Evolutionary conservation across 2,329 filamentous ascomycete genomes (phyloP).

Genomic region (Fusarium transvaalense): DNA sequence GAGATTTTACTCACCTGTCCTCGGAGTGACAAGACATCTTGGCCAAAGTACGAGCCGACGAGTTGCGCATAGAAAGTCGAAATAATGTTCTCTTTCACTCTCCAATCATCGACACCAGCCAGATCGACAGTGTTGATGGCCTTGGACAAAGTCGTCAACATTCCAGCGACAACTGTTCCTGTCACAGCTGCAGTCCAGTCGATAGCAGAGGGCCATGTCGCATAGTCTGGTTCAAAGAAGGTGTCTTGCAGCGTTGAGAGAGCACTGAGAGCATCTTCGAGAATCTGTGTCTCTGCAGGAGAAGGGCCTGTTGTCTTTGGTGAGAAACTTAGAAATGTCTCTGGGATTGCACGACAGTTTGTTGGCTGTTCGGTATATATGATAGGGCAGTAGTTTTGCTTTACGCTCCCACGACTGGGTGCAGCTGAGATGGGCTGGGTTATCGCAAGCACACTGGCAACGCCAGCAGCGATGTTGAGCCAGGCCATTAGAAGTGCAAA

Average conservation of each 20-base stretch:
- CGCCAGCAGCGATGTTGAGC: constrained; percentile 23
- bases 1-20: constrained; percentile 58
- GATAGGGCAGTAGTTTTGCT: constrained; percentile 42
- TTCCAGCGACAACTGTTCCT: constrained; percentile 81
- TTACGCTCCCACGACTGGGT: constrained; percentile 19
- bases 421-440: constrained; percentile 26
- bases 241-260: constrained; percentile 80
- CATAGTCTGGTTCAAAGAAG: constrained; percentile 82
- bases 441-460: constrained; percentile 20
- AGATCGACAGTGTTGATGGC: constrained; percentile 60
- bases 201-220: constrained; percentile 86
- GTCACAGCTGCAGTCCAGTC: constrained; percentile 95
- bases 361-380: constrained; percentile 36
- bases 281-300: constrained; percentile 45
- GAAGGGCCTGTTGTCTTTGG: constrained; percentile 10
- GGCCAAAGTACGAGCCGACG: constrained; percentile 85
- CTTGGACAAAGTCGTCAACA: constrained; percentile 77
- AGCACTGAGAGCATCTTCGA: constrained; percentile 69
- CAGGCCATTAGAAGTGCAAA: constrained; percentile 29
- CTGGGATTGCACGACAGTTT: constrained; percentile 39
- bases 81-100: constrained; percentile 80
- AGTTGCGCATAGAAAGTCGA: constrained; percentile 84
- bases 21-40: constrained; percentile 80
- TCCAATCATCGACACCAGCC: constrained; percentile 56
- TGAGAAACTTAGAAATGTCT: constrained; percentile 41